Evolutionary conservation across 805 yeast genomes (phyloP).

Genomic region (Candida glaebosa): DNA sequence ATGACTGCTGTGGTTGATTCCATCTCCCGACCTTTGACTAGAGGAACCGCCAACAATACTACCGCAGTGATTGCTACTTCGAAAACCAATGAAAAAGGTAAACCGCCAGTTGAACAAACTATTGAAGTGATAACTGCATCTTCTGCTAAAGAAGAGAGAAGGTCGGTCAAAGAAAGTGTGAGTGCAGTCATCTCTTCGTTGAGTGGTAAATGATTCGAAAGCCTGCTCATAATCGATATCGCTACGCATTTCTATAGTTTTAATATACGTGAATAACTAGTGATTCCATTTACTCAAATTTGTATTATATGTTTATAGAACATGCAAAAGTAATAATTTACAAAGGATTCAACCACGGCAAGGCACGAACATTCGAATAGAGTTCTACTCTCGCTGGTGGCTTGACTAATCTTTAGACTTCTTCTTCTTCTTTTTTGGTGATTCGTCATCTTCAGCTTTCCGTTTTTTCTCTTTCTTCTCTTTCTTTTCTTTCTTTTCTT

Average conservation of each 20-base stretch:
- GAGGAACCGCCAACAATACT: slow-evolving; percentile 62
- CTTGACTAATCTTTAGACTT: slow-evolving; percentile 40
- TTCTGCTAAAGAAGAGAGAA: not conserved
- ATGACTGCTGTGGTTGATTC: slow-evolving; percentile 47
- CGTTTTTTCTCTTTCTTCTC: slow-evolving; percentile 32
- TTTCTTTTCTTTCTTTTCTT: slow-evolving; percentile 32
- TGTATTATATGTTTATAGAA: slow-evolving; percentile 9
- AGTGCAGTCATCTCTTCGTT: slow-evolving; percentile 4
- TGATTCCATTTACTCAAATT: slow-evolving; percentile 1
- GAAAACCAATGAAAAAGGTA: slow-evolving; percentile 6
- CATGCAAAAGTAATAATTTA: slow-evolving; percentile 27
- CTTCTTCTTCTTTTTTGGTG: slow-evolving; percentile 42
- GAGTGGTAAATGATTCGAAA: not conserved
- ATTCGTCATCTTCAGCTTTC: slow-evolving; percentile 35
- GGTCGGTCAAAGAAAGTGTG: slow-evolving; percentile 3
- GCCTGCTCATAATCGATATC: too few species aligned
- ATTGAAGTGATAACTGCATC: slow-evolving; percentile 1
- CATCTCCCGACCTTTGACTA: slow-evolving; percentile 49
- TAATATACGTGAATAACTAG: not conserved
- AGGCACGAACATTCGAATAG: not conserved
- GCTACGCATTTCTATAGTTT: not conserved
- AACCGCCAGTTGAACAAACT: slow-evolving; percentile 1
- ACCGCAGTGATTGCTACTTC: slow-evolving; percentile 63
- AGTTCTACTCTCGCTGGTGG: not conserved
- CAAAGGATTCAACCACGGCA: slow-evolving; percentile 11